Evolutionary conservation across 495 filamentous ascomycete species (phyloP), one percentile per base, ranked within the genome.

Genomic region (Aspergillus baeticus): DNA sequence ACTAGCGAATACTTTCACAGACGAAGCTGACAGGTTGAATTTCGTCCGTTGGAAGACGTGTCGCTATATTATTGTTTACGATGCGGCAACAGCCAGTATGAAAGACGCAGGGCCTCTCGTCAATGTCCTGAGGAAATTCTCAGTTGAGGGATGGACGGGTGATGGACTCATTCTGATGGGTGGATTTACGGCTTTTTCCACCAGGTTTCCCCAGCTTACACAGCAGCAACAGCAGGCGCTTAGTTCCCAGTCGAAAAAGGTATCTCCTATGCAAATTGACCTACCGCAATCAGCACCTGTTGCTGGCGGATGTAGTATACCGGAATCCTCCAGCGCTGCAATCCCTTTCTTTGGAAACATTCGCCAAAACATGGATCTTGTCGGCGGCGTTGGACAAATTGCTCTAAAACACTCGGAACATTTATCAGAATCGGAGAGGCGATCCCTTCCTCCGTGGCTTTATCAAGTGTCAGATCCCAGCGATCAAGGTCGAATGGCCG

Each of bases 291-390:
- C 85, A 37, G 85, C 89, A 1, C 90, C 90, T 15, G 86, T 96
- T 11, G 86, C 88, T 55, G 92, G 93, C 43, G 95, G 94, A 1
- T 96, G 95, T 63, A 79, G 84, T 53, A 81, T 98, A 66, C 94
- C 94, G 13, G 76, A 79, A 20, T 78, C 81, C 18, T 79, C 86
- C 51, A 77, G 79, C 53, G 80, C 84, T 2, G 79, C 83, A 13
- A 96, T 95, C 63, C 92, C 95, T 0, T 98, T 98, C 71, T 98
- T 98, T 72, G 83, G 84, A 53, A 97, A 96, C 58, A 98, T 98
- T 61, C 83, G 95, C 23, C 94, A 98, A 70, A 96, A 98, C 58
- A 94, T 96, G 84, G 94, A 98, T 66, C 72, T 98, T 37, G 84
- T 96, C 43, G 92, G 89, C 51, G 94, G 94, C 21, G 94, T 98